Conservation (phyloP, 805 yeast genomes). For the Candida orba region DNA sequence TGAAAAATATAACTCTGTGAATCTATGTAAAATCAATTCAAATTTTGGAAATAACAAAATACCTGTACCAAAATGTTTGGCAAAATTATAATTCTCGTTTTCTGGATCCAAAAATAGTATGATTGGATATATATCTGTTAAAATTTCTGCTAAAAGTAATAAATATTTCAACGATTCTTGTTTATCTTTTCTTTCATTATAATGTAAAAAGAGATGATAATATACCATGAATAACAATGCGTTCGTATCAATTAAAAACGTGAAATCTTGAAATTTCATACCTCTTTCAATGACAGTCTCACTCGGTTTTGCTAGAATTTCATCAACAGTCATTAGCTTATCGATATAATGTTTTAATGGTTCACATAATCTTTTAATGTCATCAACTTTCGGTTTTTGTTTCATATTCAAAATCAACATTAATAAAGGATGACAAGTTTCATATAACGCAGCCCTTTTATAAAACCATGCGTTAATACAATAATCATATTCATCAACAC, state of each 20-base stretch:
- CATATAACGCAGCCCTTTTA: conserved; percentile 11
- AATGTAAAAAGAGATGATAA: conserved; percentile 18
- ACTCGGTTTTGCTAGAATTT: conserved; percentile 13
- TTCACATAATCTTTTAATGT: conserved; percentile 5
- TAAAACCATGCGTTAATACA: conserved; percentile 13
- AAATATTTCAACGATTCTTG: conserved; percentile 12
- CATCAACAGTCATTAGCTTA: conserved; percentile 6
- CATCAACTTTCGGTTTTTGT: conserved; percentile 11
- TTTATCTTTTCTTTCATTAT: conserved; percentile 10
- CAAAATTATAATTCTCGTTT: conserved; percentile 10
- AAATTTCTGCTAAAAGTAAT: conserved; percentile 4
- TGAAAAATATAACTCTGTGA: conserved; percentile 15
- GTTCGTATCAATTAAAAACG: conserved; percentile 7
- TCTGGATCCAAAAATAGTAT: conserved; percentile 14
- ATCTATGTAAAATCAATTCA: conserved; percentile 16
- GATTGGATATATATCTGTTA: conserved; percentile 6
- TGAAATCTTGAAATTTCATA: conserved; percentile 9
- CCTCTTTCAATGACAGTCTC: conserved; percentile 14
- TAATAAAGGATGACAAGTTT: conserved; percentile 14
- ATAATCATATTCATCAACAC: conserved; percentile 16
- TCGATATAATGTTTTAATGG: conserved; percentile 11
- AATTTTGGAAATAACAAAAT: conserved; percentile 16
- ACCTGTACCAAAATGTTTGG: conserved; percentile 19
- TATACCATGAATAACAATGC: conserved; percentile 17
- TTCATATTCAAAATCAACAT: conserved; percentile 15